These are phyloP conservation scores for Malassezia brasiliensis DNA, from an alignment of 1,284 basidiomycete genomes.

Conservation along the genomic window DNA sequence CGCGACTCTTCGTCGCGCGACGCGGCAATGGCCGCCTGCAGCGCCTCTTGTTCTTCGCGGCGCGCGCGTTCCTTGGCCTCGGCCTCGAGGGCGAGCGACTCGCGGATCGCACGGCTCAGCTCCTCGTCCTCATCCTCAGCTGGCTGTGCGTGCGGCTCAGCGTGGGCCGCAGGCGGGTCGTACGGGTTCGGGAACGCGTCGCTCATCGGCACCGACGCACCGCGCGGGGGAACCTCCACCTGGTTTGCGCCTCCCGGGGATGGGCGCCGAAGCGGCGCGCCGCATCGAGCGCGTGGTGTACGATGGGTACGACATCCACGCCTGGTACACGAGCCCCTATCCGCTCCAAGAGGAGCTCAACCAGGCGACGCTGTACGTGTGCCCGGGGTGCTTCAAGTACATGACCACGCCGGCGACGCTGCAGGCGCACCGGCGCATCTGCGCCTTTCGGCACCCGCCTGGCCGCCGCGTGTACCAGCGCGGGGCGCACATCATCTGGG, in stretches of 20 bases:
- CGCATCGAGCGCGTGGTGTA: constrained; percentile 31
- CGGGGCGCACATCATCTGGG: constrained; percentile 84
- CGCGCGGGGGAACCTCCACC: constrained; percentile 6
- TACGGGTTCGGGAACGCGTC: constrained; percentile 18
- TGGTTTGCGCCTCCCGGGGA: not conserved
- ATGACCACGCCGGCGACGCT: constrained; percentile 53
- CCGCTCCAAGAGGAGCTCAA: constrained; percentile 29
- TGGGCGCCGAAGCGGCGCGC: constrained; percentile 1
- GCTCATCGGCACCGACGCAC: not conserved
- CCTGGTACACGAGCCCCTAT: constrained; percentile 48
- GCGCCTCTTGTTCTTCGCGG: constrained; percentile 15
- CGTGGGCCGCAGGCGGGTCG: constrained; percentile 1
- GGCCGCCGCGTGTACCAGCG: constrained; percentile 82
- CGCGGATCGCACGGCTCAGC: constrained; percentile 42
- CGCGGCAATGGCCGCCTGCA: constrained; percentile 11
- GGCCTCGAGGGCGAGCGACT: constrained; percentile 44
- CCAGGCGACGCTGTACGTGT: constrained; percentile 54
- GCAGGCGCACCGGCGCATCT: constrained; percentile 55
- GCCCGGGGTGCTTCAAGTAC: constrained; percentile 93
- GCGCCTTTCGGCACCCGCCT: constrained; percentile 66
- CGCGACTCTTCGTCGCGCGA: constrained; percentile 5
- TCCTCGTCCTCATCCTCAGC: constrained; percentile 19
- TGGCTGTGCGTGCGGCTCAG: not conserved
- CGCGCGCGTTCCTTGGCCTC: constrained; percentile 42
- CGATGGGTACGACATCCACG: constrained; percentile 43